These are phyloP conservation scores for Chrysoporthe austroafricana DNA, from an alignment of 2,329 filamentous ascomycete species.

Conservation along the genomic window DNA sequence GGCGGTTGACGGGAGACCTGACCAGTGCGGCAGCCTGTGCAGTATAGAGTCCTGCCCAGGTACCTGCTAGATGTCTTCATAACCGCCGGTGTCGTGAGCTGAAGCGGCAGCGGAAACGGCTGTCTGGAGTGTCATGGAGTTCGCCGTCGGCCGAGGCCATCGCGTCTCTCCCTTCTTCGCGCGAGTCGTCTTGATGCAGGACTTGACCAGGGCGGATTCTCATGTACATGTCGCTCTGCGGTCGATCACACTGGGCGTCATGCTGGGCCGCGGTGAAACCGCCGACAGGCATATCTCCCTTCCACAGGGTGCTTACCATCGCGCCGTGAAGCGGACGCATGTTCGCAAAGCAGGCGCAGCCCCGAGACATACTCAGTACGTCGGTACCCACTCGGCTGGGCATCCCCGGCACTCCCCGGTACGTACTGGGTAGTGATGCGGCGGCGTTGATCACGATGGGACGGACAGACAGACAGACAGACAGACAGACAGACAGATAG, in stretches of 20 bases:
- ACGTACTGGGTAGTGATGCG: not conserved
- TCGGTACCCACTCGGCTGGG: not conserved
- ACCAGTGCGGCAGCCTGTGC: too few species aligned
- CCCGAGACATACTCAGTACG: slow-evolving; percentile 6
- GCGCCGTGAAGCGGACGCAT: not conserved
- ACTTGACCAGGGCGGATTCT: not conserved
- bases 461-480: not conserved
- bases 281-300: not conserved
- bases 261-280: not conserved
- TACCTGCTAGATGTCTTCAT: too few species aligned
- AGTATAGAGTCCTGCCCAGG: too few species aligned
- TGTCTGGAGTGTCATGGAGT: too few species aligned
- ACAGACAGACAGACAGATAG: not conserved
- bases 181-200: not conserved
- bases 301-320: slow-evolving; percentile 9
- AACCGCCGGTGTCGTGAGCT: too few species aligned
- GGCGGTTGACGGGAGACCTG: too few species aligned
- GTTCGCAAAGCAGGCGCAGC: not conserved
- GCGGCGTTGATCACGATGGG: not conserved
- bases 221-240: not conserved
- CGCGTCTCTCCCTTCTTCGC: not conserved
- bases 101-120: too few species aligned
- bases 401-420: not conserved
- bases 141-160: too few species aligned
- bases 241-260: not conserved